Percentiles rank a stretch among this genome's conserved stretches.
Conservation (phyloP, 192 early-diverging fungal species). For the Coemansia sp. region DNA sequence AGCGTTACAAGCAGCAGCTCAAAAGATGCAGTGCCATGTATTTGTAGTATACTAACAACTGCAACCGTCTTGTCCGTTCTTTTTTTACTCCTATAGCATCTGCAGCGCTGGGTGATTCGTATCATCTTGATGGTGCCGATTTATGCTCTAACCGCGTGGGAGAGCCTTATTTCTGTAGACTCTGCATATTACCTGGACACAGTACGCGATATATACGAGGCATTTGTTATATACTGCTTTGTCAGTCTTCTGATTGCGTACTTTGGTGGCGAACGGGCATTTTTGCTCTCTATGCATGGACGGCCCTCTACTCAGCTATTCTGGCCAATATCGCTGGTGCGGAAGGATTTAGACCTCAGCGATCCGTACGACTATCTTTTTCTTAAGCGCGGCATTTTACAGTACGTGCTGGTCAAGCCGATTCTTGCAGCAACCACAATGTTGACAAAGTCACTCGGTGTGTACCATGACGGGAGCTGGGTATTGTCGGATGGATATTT, state of each 20-base stretch:
- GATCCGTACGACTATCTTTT: constrained; percentile 86
- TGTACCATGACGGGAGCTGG: constrained; percentile 84
- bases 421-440: constrained; percentile 75
- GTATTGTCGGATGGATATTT: constrained; percentile 68
- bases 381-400: constrained; percentile 88
- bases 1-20: background rate
- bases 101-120: constrained; percentile 70
- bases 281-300: constrained; percentile 76
- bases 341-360: constrained; percentile 74
- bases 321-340: constrained; percentile 75
- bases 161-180: constrained; percentile 68
- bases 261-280: constrained; percentile 83
- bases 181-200: constrained; percentile 86
- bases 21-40: background rate
- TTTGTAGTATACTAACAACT: background rate
- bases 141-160: constrained; percentile 82
- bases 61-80: background rate
- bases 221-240: constrained; percentile 95
- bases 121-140: constrained; percentile 78
- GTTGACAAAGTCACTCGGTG: constrained; percentile 68
- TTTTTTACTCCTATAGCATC: constrained; percentile 25
- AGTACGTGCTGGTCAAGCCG: constrained; percentile 91
- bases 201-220: constrained; percentile 91
- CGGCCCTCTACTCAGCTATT: constrained; percentile 77
- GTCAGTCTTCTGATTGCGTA: constrained; percentile 85